These are phyloP conservation scores for Lyophyllum semitale DNA, from an alignment of 768 basidiomycete genomes.

Conservation along the genomic window DNA sequence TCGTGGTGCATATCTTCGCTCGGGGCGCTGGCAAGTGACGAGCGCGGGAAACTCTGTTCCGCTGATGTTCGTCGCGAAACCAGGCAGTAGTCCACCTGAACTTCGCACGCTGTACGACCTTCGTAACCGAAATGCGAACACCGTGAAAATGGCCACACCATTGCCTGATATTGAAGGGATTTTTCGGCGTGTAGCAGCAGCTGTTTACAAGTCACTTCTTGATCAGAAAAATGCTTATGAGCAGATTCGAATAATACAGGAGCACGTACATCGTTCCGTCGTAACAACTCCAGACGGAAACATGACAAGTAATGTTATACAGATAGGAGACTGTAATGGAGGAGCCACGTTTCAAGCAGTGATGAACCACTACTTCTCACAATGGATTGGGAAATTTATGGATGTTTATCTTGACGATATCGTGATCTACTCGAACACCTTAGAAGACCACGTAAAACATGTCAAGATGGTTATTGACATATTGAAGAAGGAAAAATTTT, in stretches of 20 bases:
- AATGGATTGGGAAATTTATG: constrained; percentile 31
- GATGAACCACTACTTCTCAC: constrained; percentile 35
- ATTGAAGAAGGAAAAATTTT: constrained; percentile 27
- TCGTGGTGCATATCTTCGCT: constrained; percentile 24
- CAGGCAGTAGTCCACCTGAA: constrained; percentile 10
- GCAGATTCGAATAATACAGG: constrained; percentile 30
- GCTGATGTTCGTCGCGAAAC: constrained; percentile 31
- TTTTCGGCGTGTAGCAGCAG: constrained; percentile 18
- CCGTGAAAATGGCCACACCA: constrained; percentile 25
- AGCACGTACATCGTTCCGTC: constrained; percentile 25
- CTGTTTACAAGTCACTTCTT: constrained; percentile 26
- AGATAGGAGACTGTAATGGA: constrained; percentile 33
- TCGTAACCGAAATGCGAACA: constrained; percentile 37
- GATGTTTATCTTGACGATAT: no score
- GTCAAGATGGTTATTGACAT: constrained; percentile 26
- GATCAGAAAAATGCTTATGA: constrained; percentile 40
- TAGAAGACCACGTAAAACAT: constrained; percentile 35
- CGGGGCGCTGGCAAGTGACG: constrained; percentile 30
- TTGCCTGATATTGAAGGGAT: constrained; percentile 29
- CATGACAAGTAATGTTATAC: constrained; percentile 40
- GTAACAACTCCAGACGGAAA: constrained; percentile 43
- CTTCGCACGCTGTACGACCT: constrained; percentile 34
- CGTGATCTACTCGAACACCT: constrained; percentile 37
- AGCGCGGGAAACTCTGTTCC: constrained; percentile 36
- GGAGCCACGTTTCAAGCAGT: constrained; percentile 45